Conservation (phyloP, 2,329 filamentous ascomycete species). For the Pseudocercospora musae region DNA sequence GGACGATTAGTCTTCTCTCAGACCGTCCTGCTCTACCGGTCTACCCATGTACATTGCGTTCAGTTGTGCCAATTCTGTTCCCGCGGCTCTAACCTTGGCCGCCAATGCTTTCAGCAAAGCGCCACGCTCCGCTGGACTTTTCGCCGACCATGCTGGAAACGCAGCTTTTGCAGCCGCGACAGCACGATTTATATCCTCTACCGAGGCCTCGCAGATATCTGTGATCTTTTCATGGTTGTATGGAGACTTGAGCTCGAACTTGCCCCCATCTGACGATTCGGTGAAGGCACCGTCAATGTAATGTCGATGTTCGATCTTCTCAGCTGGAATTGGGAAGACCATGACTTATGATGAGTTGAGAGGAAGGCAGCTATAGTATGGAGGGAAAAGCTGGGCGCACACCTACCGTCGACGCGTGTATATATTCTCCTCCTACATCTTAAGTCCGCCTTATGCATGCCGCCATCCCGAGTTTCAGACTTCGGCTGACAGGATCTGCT, state of each 20-base stretch:
- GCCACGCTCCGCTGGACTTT: constrained; percentile 40
- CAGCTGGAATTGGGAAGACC: constrained; percentile 22
- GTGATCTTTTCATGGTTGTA: constrained; percentile 40
- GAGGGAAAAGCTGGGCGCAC: not conserved
- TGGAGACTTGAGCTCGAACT: constrained; percentile 47
- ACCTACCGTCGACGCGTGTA: not conserved
- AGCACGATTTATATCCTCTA: constrained; percentile 65
- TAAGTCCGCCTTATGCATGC: not conserved
- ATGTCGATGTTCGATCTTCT: constrained; percentile 40
- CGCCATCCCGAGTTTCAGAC: not conserved
- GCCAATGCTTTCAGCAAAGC: constrained; percentile 48
- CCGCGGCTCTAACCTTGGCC: constrained; percentile 41
- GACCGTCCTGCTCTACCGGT: constrained; percentile 31
- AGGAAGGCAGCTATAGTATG: not conserved
- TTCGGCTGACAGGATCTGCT: not conserved
- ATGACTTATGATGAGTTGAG: constrained; percentile 8
- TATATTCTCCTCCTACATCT: not conserved
- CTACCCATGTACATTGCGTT: constrained; percentile 49
- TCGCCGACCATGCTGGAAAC: constrained; percentile 59
- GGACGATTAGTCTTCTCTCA: not conserved
- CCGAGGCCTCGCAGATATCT: constrained; percentile 64
- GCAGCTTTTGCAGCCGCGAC: constrained; percentile 67
- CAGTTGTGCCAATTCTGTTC: constrained; percentile 45
- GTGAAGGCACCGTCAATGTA: constrained; percentile 54
- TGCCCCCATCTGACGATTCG: constrained; percentile 45